Percentiles rank a stretch among this genome's conserved stretches.
phyloP scores from a whole-genome alignment of 2,329 filamentous ascomycete species.

The Sarocladium brachiariae region DNA sequence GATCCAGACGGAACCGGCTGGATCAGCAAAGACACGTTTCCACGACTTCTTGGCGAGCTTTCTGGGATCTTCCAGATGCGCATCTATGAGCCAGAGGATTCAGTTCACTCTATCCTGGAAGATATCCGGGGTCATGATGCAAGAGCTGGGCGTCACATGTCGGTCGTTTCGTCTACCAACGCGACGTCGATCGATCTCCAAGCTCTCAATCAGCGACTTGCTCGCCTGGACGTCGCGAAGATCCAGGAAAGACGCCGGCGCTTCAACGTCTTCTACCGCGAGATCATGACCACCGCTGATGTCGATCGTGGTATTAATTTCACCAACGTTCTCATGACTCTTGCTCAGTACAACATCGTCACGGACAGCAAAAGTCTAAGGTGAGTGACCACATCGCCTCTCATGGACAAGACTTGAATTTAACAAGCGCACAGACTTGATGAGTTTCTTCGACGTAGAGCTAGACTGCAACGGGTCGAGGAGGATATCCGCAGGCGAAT shows the following conservation, averaged over 20 bases:
- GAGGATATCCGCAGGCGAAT: constrained; percentile 87
- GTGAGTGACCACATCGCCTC: constrained; percentile 34
- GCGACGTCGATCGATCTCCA: constrained; percentile 62
- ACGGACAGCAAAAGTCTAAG: constrained; percentile 92
- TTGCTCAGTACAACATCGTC: constrained; percentile 98
- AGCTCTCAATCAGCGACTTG: constrained; percentile 66
- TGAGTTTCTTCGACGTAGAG: constrained; percentile 85
- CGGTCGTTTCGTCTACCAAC: constrained; percentile 45
- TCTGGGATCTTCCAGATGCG: constrained; percentile 97
- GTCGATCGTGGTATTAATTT: constrained; percentile 86
- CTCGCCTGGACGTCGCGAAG: constrained; percentile 63
- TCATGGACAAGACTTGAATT: constrained; percentile 7
- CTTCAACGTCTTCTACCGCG: constrained; percentile 95
- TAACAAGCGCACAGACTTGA: constrained; percentile 58
- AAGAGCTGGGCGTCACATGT: constrained; percentile 45
- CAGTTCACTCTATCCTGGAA: constrained; percentile 78
- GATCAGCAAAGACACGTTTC: constrained; percentile 85
- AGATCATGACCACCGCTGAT: constrained; percentile 89
- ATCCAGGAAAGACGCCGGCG: constrained; percentile 69
- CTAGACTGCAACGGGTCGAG: constrained; percentile 85
- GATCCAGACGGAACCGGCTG: constrained; percentile 88
- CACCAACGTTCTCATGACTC: constrained; percentile 84
- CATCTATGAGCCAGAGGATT: constrained; percentile 87
- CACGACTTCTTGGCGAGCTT: constrained; percentile 80
- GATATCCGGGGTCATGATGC: constrained; percentile 58